Evolutionary conservation across 352 stramenopile genomes (phyloP).

Genomic region (Globisporangium abappressorium): DNA sequence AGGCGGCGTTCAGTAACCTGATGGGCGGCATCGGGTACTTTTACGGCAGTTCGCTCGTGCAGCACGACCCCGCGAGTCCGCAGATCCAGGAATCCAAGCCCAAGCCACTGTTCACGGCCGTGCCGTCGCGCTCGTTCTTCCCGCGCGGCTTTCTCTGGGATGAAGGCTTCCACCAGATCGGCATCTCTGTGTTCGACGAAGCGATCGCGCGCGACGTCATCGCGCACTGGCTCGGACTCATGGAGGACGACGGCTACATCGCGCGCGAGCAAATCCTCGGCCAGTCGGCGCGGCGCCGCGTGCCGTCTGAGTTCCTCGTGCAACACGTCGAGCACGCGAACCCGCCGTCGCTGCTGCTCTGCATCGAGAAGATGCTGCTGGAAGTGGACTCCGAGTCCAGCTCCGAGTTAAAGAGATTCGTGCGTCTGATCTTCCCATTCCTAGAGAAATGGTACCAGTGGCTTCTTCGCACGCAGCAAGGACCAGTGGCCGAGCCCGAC

Average conservation of each 20-base stretch:
- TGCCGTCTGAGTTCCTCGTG: slow-evolving; percentile 88
- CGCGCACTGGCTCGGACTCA: slow-evolving; percentile 83
- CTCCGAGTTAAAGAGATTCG: slow-evolving; percentile 29
- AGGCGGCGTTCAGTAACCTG: slow-evolving; percentile 88
- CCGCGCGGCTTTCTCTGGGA: slow-evolving; percentile 93
- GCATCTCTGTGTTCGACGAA: slow-evolving; percentile 76
- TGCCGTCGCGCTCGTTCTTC: slow-evolving; percentile 93
- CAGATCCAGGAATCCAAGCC: slow-evolving; percentile 35
- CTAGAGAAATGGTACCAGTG: slow-evolving; percentile 76
- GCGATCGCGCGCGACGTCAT: slow-evolving; percentile 78
- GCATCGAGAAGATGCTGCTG: slow-evolving; percentile 75
- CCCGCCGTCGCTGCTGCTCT: slow-evolving; percentile 87
- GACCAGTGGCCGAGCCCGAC: slow-evolving; percentile 29
- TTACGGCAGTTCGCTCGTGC: slow-evolving; percentile 77
- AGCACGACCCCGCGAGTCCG: slow-evolving; percentile 45
- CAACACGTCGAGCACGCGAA: slow-evolving; percentile 92
- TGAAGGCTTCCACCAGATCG: slow-evolving; percentile 93
- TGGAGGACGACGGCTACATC: slow-evolving; percentile 90
- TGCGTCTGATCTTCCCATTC: slow-evolving; percentile 64
- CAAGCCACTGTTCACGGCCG: slow-evolving; percentile 80
- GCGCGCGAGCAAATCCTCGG: slow-evolving; percentile 90
- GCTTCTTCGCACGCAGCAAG: slow-evolving; percentile 64
- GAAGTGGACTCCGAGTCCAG: slow-evolving; percentile 14
- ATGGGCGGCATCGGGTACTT: slow-evolving; percentile 91
- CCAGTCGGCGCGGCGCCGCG: slow-evolving; percentile 55